phyloP scores from a whole-genome alignment of 106 monocot genomes.

The Phalaenopsis equestris region DNA sequence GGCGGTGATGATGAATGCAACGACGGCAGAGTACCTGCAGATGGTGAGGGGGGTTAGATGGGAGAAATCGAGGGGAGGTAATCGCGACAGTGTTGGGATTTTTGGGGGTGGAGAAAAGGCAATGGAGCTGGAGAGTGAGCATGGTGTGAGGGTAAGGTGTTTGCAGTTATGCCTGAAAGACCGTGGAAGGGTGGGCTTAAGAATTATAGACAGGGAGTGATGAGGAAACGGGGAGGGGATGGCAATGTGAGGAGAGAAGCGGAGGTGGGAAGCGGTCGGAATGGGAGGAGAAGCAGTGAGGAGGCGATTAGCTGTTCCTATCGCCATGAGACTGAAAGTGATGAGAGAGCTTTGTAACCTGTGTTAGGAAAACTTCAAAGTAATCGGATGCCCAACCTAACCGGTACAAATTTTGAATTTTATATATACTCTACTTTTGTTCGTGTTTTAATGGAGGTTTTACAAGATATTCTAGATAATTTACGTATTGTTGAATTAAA shows the following conservation, averaged over 20 bases:
- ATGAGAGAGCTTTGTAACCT: neutral
- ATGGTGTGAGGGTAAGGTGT: conserved; percentile 14
- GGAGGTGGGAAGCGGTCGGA: neutral
- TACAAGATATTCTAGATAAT: no score
- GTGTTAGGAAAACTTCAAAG: neutral
- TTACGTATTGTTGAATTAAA: no score
- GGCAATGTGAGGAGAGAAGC: neutral
- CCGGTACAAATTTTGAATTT: neutral
- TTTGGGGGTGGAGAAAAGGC: conserved; percentile 7
- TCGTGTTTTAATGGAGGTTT: no score
- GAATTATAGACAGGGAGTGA: neutral
- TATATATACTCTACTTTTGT: no score
- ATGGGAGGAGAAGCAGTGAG: conserved; percentile 9
- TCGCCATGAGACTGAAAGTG: neutral
- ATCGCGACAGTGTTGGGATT: neutral
- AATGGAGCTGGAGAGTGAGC: conserved; percentile 4
- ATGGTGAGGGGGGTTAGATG: conserved; percentile 42
- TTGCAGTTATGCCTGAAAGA: conserved; percentile 35
- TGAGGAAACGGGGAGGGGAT: neutral
- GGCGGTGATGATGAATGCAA: conserved; percentile 29
- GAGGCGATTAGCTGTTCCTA: neutral
- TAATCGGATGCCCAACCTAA: neutral
- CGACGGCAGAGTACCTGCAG: conserved; percentile 53
- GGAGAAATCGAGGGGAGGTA: conserved; percentile 18
- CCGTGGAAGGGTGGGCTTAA: neutral